Evolutionary conservation across 192 early-diverging fungal genomes (phyloP), one percentile per base, ranked within the genome.

Genomic region (Entomortierella chlamydospora): DNA sequence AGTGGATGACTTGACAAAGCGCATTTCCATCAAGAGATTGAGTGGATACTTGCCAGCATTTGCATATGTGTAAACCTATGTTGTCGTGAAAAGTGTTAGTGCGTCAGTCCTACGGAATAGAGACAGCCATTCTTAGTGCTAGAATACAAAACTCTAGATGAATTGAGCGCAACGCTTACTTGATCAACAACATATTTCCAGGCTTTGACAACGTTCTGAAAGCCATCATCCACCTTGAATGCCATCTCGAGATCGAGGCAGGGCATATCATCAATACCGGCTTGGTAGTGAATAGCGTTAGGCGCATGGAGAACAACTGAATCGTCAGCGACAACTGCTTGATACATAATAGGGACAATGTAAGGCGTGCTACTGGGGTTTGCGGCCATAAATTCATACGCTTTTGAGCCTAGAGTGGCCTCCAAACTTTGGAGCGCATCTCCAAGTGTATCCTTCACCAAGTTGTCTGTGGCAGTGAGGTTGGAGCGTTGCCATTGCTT

Each of bases 221-320:
- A 71, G 15, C 72, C 53, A 0, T 67, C 62, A 34, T 83, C 61
- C 11, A 25, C 68, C 54, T 83, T 83, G 50, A 83, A 67, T 0
- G 58, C 62, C 62, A 78, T 77, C 52, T 83, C 81, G 28, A 68
- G 7, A 37, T 72, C 62, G 0, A 67, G 6, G 37, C 55, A 66
- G 5, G 41, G 68, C 1, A 82, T 11, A 18, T 64, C 52, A 49
- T 71, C 73, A 55, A 71, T 68, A 4, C 69, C 68, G 0, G 59
- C 53, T 56, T 66, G 60, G 37, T 73, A 84, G 65, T 82, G 83
- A 13, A 84, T 82, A 18, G 58, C 74, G 31, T 79, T 50, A 13
- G 74, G 74, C 5, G 74, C 74, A 8, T 65, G 25, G 17, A 79
- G 11, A 0, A 65, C 57, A 23, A 34, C 17, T 23, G 64, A 56